Conservation (phyloP, 169 alveolate species). For the Plasmodium gallinaceum region DNA sequence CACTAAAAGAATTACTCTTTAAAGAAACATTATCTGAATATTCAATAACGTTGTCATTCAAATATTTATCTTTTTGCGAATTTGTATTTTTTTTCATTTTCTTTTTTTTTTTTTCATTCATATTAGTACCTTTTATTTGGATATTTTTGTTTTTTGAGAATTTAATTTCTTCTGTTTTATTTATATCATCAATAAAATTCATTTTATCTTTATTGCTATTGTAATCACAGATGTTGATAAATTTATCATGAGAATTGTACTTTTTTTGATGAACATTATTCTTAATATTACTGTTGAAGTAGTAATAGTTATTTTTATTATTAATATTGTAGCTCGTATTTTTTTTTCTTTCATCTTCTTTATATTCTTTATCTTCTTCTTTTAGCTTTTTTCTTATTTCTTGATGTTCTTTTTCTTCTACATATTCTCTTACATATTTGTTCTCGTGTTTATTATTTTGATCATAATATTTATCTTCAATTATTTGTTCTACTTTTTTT, state of each 20-base stretch:
- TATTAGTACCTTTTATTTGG: too few species aligned
- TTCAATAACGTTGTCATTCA: not conserved
- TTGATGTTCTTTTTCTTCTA: not conserved
- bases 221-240: too few species aligned
- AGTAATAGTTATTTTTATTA: too few species aligned
- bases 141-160: not conserved
- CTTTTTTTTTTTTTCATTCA: not conserved
- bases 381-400: not conserved
- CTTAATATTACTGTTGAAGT: too few species aligned
- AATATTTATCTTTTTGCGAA: not conserved
- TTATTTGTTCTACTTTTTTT: not conserved
- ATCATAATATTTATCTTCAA: not conserved
- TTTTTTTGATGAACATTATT: too few species aligned
- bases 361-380: not conserved
- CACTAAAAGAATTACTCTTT: not conserved
- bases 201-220: too few species aligned
- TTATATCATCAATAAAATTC: not conserved
- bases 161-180: not conserved
- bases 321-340: not conserved
- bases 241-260: too few species aligned
- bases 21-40: not conserved
- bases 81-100: not conserved
- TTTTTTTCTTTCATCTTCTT: constrained; percentile 3
- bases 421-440: not conserved
- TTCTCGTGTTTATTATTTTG: not conserved